Evolutionary conservation across 2,329 filamentous ascomycete species (phyloP), one percentile per base, ranked within the genome.

Genomic region (Curvularia sp.): DNA sequence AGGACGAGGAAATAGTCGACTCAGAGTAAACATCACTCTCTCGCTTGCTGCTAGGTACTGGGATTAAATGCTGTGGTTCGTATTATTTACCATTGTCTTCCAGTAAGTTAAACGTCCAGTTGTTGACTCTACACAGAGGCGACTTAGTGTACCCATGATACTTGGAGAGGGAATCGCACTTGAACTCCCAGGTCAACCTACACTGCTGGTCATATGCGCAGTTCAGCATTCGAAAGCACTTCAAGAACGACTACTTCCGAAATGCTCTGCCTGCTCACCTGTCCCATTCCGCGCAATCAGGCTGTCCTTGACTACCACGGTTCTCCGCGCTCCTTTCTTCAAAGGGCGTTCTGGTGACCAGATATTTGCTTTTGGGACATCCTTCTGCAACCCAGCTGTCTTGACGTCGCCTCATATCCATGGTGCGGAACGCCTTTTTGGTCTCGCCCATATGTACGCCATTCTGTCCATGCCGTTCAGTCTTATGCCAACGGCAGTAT

Each of bases 381-480:
- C 70, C 6, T 65, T 53, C 43, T 60, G 58, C 30, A 73, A 31
- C 1, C 64, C 67, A 18, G 53, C 63, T 49, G 69, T 55, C 50
- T 62, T 60, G 12, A 71, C 63, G 48, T 73, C 58, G 9, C 62
- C 61, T 69, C 70, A 75, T 10, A 52, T 52, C 18, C 48, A 47
- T 22, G 22, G 33, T 15, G 31, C 52, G 6, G 53, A 39, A 1
- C 42, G n/a, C 1, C 5, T 26, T 22, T 56, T 53, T 0, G 53
- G 28, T 48, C 52, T 66, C 2, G 64, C 65, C 65, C 66, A 72
- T 4, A 73, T 39, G 24, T 68, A 73, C 3, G 56, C 64, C 61
- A 69, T 69, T 15, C 58, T 53, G 8, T 55, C 41, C 69, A 75
- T 72, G 7, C 70, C 71, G 20, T 66, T 66, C 6, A 75, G 52